Evolutionary conservation across 768 basidiomycete species (phyloP).

Genomic region (Russula compacta): DNA sequence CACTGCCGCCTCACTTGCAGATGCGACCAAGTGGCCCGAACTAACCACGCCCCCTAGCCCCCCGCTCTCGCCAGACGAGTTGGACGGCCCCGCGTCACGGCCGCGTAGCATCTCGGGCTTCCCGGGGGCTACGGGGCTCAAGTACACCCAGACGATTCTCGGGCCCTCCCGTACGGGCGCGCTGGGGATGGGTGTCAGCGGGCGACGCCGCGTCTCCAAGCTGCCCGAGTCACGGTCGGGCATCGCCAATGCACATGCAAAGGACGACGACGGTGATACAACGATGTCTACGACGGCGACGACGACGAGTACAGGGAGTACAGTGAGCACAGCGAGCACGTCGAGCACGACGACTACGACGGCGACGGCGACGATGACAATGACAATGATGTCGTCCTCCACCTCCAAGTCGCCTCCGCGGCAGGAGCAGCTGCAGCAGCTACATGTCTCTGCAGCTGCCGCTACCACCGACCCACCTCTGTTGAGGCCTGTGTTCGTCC

Average conservation of each 20-base stretch:
- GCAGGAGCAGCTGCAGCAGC: background rate
- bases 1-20: constrained; percentile 67
- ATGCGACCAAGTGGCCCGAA: constrained; percentile 78
- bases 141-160: constrained; percentile 87
- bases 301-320: background rate
- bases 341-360: background rate
- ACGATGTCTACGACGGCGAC: background rate
- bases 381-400: background rate
- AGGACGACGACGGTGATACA: background rate
- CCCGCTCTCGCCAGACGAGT: constrained; percentile 62
- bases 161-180: constrained; percentile 58
- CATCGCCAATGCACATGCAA: background rate
- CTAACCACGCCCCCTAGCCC: constrained; percentile 63
- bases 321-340: background rate
- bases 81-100: constrained; percentile 31
- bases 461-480: constrained; percentile 4
- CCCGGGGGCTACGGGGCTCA: constrained; percentile 49
- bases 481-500: constrained; percentile 50
- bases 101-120: constrained; percentile 28
- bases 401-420: constrained; percentile 6
- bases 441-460: background rate
- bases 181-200: constrained; percentile 68
- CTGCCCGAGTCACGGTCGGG: background rate
- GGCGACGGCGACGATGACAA: background rate
- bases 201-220: constrained; percentile 20